Evolutionary conservation across 805 yeast species (phyloP).

Genomic region (Pichia eremophila): DNA sequence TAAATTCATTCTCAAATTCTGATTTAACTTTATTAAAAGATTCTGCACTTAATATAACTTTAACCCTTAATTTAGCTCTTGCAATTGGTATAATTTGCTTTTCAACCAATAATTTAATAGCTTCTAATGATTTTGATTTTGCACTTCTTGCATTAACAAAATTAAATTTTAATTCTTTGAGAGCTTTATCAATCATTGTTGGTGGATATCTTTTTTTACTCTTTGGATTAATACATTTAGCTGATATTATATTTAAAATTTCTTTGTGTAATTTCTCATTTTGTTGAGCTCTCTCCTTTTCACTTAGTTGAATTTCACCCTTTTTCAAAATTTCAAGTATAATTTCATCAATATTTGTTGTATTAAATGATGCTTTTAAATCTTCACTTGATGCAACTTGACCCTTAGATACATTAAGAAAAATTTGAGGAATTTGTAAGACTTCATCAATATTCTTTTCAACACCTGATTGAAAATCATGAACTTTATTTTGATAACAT

Average conservation of each 20-base stretch:
- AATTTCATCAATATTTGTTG: slow-evolving; percentile 65
- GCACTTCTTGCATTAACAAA: slow-evolving; percentile 50
- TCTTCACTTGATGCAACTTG: slow-evolving; percentile 87
- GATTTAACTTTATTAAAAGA: slow-evolving; percentile 35
- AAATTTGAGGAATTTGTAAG: slow-evolving; percentile 90
- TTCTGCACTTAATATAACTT: slow-evolving; percentile 47
- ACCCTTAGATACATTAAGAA: slow-evolving; percentile 88
- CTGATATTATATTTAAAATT: slow-evolving; percentile 70
- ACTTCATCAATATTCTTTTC: slow-evolving; percentile 96
- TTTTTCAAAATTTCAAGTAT: slow-evolving; percentile 74
- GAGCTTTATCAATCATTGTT: slow-evolving; percentile 82
- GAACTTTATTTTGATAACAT: slow-evolving; percentile 94
- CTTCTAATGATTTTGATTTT: slow-evolving; percentile 86
- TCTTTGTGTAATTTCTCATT: slow-evolving; percentile 50
- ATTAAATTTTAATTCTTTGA: slow-evolving; percentile 71
- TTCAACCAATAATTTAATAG: slow-evolving; percentile 66
- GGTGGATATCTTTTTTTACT: slow-evolving; percentile 90
- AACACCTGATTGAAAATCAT: slow-evolving; percentile 81
- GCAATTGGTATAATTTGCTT: slow-evolving; percentile 87
- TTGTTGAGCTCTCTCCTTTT: slow-evolving; percentile 80
- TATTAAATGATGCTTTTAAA: slow-evolving; percentile 59
- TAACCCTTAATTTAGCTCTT: slow-evolving; percentile 86
- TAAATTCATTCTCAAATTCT: slow-evolving; percentile 9
- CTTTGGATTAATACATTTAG: slow-evolving; percentile 86
- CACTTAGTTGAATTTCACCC: slow-evolving; percentile 93